phyloP scores from a whole-genome alignment of 192 early-diverging fungal species.

The Jimgerdemannia flammicorona region DNA sequence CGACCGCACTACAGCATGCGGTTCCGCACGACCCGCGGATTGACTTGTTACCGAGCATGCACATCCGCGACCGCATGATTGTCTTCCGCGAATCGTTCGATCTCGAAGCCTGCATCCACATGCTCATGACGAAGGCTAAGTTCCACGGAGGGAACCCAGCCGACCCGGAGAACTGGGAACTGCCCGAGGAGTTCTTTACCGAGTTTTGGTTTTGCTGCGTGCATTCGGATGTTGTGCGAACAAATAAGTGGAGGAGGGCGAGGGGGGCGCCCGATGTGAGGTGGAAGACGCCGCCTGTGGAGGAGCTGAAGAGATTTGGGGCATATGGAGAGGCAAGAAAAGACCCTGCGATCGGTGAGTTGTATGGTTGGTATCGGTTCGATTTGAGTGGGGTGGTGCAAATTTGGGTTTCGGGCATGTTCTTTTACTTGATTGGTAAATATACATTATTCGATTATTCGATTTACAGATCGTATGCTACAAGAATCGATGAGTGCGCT shows the following conservation, averaged over 20 bases:
- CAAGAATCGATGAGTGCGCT: no score
- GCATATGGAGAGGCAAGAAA: no score
- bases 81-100: constrained; percentile 29
- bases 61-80: constrained; percentile 40
- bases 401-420: no score
- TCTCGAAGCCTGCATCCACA: constrained; percentile 27
- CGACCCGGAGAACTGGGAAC: constrained; percentile 26
- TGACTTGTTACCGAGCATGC: constrained; percentile 30
- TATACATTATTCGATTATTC: no score
- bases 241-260: constrained; percentile 26
- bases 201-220: constrained; percentile 27
- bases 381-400: no score
- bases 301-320: no score
- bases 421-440: no score
- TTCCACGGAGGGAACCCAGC: constrained; percentile 37
- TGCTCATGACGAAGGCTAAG: constrained; percentile 18
- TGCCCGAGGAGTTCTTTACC: constrained; percentile 23
- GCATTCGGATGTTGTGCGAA: constrained; percentile 24
- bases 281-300: no score
- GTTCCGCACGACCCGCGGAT: constrained; percentile 39
- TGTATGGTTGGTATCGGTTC: no score
- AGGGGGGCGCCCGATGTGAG: constrained; percentile 5
- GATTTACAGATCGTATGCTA: no score
- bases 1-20: constrained; percentile 19
- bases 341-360: no score